These are phyloP conservation scores for Neurospora intermedia DNA, from an alignment of 495 filamentous ascomycete species.

Conservation along the genomic window DNA sequence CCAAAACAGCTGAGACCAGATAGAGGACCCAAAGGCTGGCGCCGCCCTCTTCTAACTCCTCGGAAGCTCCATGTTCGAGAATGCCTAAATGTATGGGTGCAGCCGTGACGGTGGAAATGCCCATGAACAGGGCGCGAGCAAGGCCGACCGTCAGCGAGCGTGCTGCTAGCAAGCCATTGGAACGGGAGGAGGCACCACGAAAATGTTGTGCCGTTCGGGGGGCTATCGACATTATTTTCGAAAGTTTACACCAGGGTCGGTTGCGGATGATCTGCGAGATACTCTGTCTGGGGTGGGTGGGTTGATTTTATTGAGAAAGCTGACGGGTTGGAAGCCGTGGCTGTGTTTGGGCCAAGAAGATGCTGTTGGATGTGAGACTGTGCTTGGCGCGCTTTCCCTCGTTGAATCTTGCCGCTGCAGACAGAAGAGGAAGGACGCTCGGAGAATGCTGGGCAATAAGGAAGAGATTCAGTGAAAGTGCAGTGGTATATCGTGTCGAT, in stretches of 20 bases:
- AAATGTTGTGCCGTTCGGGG: neutral
- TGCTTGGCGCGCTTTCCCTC: neutral
- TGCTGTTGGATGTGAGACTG: neutral
- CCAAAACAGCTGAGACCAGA: constrained; percentile 44
- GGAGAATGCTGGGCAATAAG: neutral
- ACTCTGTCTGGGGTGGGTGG: neutral
- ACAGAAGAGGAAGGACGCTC: neutral
- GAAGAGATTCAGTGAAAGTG: neutral
- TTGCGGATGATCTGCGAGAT: neutral
- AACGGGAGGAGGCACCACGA: constrained; percentile 3
- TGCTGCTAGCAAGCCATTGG: constrained; percentile 26
- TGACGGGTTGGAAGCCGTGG: neutral
- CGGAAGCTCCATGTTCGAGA: constrained; percentile 13
- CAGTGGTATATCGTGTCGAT: neutral
- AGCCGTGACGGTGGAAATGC: constrained; percentile 24
- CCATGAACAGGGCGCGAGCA: constrained; percentile 27
- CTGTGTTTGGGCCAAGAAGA: neutral
- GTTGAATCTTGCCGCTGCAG: neutral
- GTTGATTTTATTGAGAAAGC: neutral
- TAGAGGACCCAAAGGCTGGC: constrained; percentile 36
- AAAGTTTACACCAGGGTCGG: neutral
- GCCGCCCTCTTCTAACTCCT: constrained; percentile 30
- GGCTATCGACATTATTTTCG: neutral
- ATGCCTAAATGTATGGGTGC: constrained; percentile 9
- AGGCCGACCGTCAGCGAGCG: constrained; percentile 30